Base-by-base conservation (phyloP, 495 filamentous ascomycete genomes). In the Talaromyces stipitatus region DNA sequence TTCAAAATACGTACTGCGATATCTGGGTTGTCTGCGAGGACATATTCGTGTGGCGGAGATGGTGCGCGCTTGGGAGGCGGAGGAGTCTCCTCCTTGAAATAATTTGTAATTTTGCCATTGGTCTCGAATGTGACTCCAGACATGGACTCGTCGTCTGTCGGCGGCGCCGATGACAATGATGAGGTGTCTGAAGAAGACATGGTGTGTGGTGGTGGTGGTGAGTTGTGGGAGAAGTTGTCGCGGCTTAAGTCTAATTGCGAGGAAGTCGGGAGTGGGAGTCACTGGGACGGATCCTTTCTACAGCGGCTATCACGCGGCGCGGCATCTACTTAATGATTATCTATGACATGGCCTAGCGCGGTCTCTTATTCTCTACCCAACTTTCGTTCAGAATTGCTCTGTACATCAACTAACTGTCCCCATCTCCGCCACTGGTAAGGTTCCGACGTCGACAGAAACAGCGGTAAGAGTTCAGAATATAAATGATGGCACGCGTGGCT, bases 11-110 rank as follows among this genome's bases (percentile, higher is more conserved):
- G 77, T 81, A 95, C 90, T 60, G 92, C 85, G 73, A 97, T 87
- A 64, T 90, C 86, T 51, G 87, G 76, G 71, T 94, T 92, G 70
- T 97, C 92, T 57, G 89, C 89, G 38, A 96, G 67, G 20, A 91
- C 86, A 72, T 87, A 87, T 79, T 91, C 90, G 72, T 96, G 92
- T 5, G 89, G 85, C 64, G 92, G 92, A 62, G 91, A 92, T 27
- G 89, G 84, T 52, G 84, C 82, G 61, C 90, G 79, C 75, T 86
- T 87, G 58, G 84, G 77, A 51, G 87, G 86, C 61, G 86, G 81
- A 62, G 74, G 71, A 50, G 76, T 75, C 64, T 76, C 69, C 64
- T 77, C 72, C 65, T 75, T 76, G 59, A 75, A 75, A 63, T 77
- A 78, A 58, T 73, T 74, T 38, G 72, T 66, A 41, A 74, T 79